Evolutionary conservation across 441 rosid genomes (phyloP), one percentile per base, ranked within the genome.

Genomic region (Gossypium davidsonii): DNA sequence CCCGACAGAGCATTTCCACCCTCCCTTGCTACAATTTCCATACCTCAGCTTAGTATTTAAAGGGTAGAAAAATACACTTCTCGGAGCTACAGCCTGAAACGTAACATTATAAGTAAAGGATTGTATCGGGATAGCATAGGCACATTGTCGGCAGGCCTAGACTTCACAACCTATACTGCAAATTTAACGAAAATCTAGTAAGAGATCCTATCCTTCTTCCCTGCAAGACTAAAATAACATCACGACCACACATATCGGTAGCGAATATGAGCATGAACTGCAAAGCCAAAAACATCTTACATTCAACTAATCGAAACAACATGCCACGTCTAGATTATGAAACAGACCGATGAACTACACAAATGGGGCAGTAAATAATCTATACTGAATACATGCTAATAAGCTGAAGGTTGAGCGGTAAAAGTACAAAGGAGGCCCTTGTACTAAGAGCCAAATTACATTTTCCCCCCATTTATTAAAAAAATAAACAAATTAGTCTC

Each of bases 1-100:
- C 91, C 94, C 26, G 87, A 82, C 79, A 92, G 75, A 74, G 93
- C 86, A 67, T 42, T 81, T 51, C 91, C 97, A 74, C 82, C 78
- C 74, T 89, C 92, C 78, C 91, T 83, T 11, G 85, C 71, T 79
- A 79, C 71, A 59, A 90, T 81, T 68, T 94, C 94, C 97, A 90
- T 94, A 59, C 60, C 42, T 26, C 58, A n/a, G 44, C 4, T 25
- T 21, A 4, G 8, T 25, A n/a, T 14, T 26, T 26, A 15, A 10
- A 7, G 17, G 42, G 37, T 11, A 12, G 34, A 46, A 23, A 65
- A 14, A 14, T 66, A 46, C 15, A 6, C 58, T 48, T 48, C 58
- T 25, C 57, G 0, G 23, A 25, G 56, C 12, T 10, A 68, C n/a
- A 49, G 31, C 44, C 60, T 68, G 58, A 48, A 51, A 51, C 11